These are phyloP conservation scores for Leccinum aurantiacum DNA, from an alignment of 768 basidiomycete species.

Conservation along the genomic window DNA sequence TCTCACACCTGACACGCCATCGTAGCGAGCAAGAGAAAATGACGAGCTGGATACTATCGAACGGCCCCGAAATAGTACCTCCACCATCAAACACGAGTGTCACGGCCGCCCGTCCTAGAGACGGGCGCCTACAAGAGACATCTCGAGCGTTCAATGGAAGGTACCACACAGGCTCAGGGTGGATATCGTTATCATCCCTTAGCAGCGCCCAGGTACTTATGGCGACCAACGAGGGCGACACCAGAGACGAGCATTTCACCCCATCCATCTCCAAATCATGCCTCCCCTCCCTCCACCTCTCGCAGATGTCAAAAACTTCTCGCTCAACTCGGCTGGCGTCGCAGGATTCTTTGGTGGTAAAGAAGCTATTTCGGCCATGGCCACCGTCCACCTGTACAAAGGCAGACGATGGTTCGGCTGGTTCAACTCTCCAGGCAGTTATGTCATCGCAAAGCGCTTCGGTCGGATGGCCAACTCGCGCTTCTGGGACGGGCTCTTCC, in stretches of 20 bases:
- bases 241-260: background rate
- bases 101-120: background rate
- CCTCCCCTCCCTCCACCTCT: constrained; percentile 16
- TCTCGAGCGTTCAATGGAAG: background rate
- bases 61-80: background rate
- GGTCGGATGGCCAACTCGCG: constrained; percentile 31
- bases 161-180: background rate
- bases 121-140: background rate
- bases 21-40: too few relatives aligned
- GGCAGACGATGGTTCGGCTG: constrained; percentile 36
- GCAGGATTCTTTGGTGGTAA: constrained; percentile 39
- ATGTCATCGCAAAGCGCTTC: constrained; percentile 33
- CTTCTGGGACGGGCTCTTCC: constrained; percentile 36
- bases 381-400: constrained; percentile 30
- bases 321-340: constrained; percentile 31
- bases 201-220: constrained; percentile 2
- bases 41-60: background rate
- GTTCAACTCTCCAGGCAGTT: constrained; percentile 38
- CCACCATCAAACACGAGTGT: background rate
- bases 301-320: constrained; percentile 3
- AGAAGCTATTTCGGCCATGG: constrained; percentile 37
- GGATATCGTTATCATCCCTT: background rate
- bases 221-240: background rate
- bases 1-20: background rate
- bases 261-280: constrained; percentile 1